Evolutionary conservation across 805 yeast species (phyloP), one percentile per base, ranked within the genome.

Genomic region (Spathaspora gorwiae): DNA sequence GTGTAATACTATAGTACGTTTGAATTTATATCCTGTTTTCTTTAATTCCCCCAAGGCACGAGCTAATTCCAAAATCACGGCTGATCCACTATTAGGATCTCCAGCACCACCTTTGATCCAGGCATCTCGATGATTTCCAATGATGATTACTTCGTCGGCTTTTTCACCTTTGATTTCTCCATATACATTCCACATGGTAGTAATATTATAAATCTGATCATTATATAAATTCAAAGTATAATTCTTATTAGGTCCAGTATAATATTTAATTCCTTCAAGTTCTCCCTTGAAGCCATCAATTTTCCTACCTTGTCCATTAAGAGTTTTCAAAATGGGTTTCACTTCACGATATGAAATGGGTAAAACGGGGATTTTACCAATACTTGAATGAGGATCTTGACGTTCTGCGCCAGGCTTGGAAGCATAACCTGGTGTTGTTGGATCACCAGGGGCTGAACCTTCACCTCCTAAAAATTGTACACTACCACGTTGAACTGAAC

Each of bases 401-500:
- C 73, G 63, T 27, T 57, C 66, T 19, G 50, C 66, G 29, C 65
- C 72, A 5, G 67, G 66, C 29, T 75, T 76, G 19, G 86, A 78
- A 1, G 87, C 75, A 65, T 78, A 79, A 3, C 87, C 88, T 7
- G 88, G 87, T 2, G 90, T 83, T 0, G 90, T 81, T 32, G 90
- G 90, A 57, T 84, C 92, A 10, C 90, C 90, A 0, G 90, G 88
- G 42, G 72, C 71, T 30, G 67, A 56, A 7, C 71, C 72, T 5
- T 55, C 51, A n/a, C 77, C 78, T 3, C 80, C 75, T 45, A 81
- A 68, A 49, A 69, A 80, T 47, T 73, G 79, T 0, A 78, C 82
- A 7, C 86, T 74, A 2, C 81, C 84, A 56, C 87, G 70, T 54
- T 81, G 81, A 26, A 84, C 77, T 7, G 82, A 70, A 43, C 75